Base-by-base conservation (phyloP, 2,329 filamentous ascomycete species). In the Talaromyces sp. region DNA sequence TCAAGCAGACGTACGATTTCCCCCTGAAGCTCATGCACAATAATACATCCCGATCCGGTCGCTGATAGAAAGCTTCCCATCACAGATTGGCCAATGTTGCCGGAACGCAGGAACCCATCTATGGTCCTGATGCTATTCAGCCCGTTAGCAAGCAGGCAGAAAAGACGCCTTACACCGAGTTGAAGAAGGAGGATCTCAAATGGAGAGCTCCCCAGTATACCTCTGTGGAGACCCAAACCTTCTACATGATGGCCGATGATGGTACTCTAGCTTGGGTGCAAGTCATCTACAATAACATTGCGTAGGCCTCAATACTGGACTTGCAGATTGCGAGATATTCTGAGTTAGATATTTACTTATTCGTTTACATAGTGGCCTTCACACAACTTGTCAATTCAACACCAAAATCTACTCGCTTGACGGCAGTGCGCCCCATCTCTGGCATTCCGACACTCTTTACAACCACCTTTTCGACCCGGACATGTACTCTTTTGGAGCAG, bases 281-380 rank as follows among this genome's bases (percentile, higher is more conserved):
- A 84, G 86, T 98, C 80, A 97, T 99, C 78, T 97, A 98, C 84
- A 98, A 91, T 83, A 97, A 97, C 80, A 91, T 99, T 77, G 90
- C 87, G 93, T 97, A 88, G 80, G 89, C 63, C 67, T 59, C 64
- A 60, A 54, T 60, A 27, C 22, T 24, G 31, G 13, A 39, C 49
- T 58, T 35, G 33, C 19, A 58, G 27, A 16, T 14, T 14, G 19
- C 50, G 41, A 33, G 63, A 65, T 56, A 70, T 41, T 24, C 2
- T 35, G n/a, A 27, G n/a, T 13, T 16, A 1, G 1, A 9, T n/a
- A 43, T 31, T 41, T 59, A 59, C 35, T 43, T 63, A 63, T 43
- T 11, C 14, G 6, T 11, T 39, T 10, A 10, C 31, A 62, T 66
- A 97, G 93, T 72, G 93, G 94, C 76, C 87, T 99, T 69, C 90